phyloP scores from a whole-genome alignment of 306 rosid species.

The Ceratonia siliqua region DNA sequence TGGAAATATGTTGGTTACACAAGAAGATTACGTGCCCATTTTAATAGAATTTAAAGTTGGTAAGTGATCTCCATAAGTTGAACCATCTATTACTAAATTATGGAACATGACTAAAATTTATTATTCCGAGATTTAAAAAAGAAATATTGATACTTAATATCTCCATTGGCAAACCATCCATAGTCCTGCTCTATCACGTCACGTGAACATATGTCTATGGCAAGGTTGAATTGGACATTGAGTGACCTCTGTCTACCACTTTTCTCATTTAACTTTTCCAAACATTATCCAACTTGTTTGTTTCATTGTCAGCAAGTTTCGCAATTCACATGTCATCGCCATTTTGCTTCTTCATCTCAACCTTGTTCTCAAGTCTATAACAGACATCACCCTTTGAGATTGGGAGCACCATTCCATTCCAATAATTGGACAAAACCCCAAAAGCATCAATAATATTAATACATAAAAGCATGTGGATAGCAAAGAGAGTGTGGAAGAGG shows the following conservation, averaged over 20 bases:
- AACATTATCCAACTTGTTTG: conserved; percentile 19
- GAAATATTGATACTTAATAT: background rate
- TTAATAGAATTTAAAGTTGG: background rate
- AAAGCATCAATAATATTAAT: background rate
- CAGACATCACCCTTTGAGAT: background rate
- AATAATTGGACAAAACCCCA: background rate
- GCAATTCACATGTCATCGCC: background rate
- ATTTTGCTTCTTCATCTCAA: background rate
- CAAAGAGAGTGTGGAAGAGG: background rate
- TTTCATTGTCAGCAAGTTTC: conserved; percentile 3
- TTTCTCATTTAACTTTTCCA: background rate
- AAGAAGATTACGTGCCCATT: background rate
- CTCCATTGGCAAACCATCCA: background rate
- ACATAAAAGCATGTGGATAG: background rate
- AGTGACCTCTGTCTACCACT: background rate
- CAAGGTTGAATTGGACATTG: background rate
- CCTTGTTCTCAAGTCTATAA: background rate
- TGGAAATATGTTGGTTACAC: background rate
- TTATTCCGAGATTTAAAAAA: too few relatives aligned
- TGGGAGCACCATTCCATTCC: background rate
- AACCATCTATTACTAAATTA: background rate
- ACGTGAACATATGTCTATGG: background rate
- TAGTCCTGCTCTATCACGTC: background rate
- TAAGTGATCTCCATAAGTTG: background rate
- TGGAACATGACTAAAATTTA: background rate